Evolutionary conservation across 2,329 filamentous ascomycete genomes (phyloP), one percentile per base, ranked within the genome.

Genomic region (Pestalotiopsis sp.): DNA sequence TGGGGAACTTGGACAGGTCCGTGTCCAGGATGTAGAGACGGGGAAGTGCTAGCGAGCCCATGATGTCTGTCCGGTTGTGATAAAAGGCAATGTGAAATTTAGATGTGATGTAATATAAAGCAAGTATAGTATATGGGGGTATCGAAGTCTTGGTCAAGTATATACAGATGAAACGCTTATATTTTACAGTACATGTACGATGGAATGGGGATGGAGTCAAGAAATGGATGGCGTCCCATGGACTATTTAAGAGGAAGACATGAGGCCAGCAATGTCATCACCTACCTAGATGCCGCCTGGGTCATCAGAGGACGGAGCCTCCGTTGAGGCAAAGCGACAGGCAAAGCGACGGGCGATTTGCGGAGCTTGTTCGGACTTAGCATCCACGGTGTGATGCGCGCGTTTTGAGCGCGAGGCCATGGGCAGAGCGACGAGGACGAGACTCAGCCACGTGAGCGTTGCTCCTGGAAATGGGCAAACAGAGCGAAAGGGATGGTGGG

Each of bases 11-110:
- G 7, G 67, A 68, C 26, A 68, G 55, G 52, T 66, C 67, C 20
- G 67, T 66, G 59, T 68, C 67, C 38, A 68, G 65, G 10, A 68
- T 65, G 55, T 64, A 67, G 22, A 68, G 67, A 55, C 67, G 67
- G 11, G 57, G 64, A 17, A 44, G 65, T 22, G 65, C 26, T 40
- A 64, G 38, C 26, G 67, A 68, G 35, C 65, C 67, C 67, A 67
- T 68, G 14, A 22, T 63, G 10, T 9, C 14, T 22, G 55, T 5
- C 4, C 5, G 26, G 24, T 5, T 38, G 55, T 11, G n/a, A n/a
- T 22, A 3, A 58, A 30, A 58, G 5, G 55, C 30, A 24, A 24
- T n/a, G 5, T 48, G 39, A 17, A 17, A 17, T 44, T 5, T 4
- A n/a, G 44, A 6, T n/a, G 17, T 22, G 17, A 52, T 24, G 14